These are phyloP conservation scores for Diaporthe amygdali DNA, from an alignment of 2,329 filamentous ascomycete species.

Conservation along the genomic window DNA sequence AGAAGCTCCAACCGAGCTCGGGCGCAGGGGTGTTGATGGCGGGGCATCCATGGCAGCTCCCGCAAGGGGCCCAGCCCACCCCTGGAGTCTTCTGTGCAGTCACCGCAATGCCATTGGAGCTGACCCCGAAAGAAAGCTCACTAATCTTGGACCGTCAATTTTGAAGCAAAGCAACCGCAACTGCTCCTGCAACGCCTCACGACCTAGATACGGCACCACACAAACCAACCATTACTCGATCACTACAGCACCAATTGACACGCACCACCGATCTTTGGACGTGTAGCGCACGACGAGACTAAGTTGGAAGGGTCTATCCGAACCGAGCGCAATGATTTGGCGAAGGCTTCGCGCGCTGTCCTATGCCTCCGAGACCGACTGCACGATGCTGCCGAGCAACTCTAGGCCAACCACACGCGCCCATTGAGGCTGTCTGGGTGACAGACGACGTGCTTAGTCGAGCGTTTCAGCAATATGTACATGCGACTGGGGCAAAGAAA, in stretches of 20 bases:
- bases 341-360: background rate
- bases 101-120: background rate
- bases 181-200: background rate
- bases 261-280: background rate
- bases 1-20: background rate
- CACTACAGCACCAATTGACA: background rate
- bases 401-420: constrained; percentile 44
- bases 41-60: background rate
- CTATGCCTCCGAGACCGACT: constrained; percentile 27
- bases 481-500: constrained; percentile 35
- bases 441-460: constrained; percentile 59
- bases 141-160: background rate
- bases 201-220: background rate
- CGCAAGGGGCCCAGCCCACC: background rate
- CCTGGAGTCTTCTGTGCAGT: background rate
- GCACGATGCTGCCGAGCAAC: constrained; percentile 47
- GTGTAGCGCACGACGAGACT: background rate
- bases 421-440: constrained; percentile 60
- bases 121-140: background rate
- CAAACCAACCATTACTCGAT: background rate
- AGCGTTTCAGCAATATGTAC: constrained; percentile 54
- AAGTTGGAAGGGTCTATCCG: background rate
- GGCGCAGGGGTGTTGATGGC: background rate
- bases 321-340: constrained; percentile 12
- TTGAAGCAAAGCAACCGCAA: background rate